Percentiles rank a stretch among this genome's conserved stretches.
phyloP scores from a whole-genome alignment of 768 basidiomycete genomes.

The Xerocomus spinulosus region DNA sequence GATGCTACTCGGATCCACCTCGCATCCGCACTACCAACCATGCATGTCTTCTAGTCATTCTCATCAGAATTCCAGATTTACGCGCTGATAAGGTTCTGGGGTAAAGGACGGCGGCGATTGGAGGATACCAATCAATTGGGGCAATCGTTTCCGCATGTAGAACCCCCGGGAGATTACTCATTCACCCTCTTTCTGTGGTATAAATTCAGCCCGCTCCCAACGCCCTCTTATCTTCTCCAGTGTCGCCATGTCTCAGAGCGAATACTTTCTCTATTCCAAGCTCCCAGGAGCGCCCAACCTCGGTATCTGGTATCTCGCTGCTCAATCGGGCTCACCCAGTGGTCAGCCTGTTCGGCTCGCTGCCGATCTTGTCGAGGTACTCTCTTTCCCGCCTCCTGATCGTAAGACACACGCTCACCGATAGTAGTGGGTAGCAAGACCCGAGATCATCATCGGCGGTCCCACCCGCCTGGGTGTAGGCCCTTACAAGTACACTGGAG shows the following conservation, averaged over 20 bases:
- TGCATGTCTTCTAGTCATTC: no score
- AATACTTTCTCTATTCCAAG: background rate
- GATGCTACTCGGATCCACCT: no score
- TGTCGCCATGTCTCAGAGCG: background rate
- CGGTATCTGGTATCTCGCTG: background rate
- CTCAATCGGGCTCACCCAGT: background rate
- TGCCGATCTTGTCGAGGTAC: constrained; percentile 4
- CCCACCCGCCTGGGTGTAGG: background rate
- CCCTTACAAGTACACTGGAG: background rate
- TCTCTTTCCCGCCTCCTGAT: background rate
- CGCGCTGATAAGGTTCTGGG: background rate
- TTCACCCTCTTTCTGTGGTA: background rate
- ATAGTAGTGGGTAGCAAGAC: background rate
- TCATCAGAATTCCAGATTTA: background rate
- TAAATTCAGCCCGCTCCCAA: background rate
- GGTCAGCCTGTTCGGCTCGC: constrained; percentile 1
- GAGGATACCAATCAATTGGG: no score
- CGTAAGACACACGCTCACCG: background rate
- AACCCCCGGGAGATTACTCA: no score
- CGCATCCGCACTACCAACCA: no score
- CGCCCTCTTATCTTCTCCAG: background rate
- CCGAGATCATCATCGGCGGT: background rate
- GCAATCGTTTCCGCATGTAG: no score
- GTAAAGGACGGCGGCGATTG: no score
- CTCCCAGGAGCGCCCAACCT: background rate